These are phyloP conservation scores for Calendula officinalis DNA, from an alignment of 129 eudicot species.

Conservation along the genomic window DNA sequence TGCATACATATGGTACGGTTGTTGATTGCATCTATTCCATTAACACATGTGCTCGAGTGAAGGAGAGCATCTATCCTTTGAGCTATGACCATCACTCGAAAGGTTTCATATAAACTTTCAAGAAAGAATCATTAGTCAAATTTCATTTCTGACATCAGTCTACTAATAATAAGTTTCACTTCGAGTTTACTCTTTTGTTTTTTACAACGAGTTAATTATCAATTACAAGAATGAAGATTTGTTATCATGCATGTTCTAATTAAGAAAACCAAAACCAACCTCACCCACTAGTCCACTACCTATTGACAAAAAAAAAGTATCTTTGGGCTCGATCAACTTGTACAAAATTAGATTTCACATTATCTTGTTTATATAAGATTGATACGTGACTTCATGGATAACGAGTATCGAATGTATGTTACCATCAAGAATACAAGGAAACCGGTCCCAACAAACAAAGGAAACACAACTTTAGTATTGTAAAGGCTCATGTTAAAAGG, in stretches of 20 bases:
- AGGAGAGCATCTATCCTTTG: conserved; percentile 32
- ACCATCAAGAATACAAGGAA: not conserved
- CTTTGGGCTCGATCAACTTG: not conserved
- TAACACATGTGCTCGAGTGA: conserved; percentile 12
- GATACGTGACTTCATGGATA: not conserved
- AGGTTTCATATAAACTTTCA: no score
- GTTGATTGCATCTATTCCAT: conserved; percentile 35
- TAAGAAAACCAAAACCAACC: not conserved
- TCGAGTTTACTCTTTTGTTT: not conserved
- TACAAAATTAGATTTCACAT: not conserved
- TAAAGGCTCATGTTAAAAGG: not conserved
- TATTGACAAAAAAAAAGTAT: not conserved
- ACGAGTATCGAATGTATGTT: not conserved
- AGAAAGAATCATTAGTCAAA: conserved; percentile 18
- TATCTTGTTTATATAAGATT: no score
- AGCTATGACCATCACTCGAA: conserved; percentile 21
- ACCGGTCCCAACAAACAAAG: not conserved
- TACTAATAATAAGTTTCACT: conserved; percentile 9
- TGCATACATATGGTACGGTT: conserved; percentile 26
- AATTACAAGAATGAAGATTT: not conserved
- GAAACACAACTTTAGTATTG: not conserved
- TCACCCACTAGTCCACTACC: not conserved
- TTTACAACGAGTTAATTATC: not conserved
- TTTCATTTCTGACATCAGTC: not conserved
- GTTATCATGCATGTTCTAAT: not conserved